phyloP scores from a whole-genome alignment of 1,284 basidiomycete genomes.

The Austroboletus niveus region DNA sequence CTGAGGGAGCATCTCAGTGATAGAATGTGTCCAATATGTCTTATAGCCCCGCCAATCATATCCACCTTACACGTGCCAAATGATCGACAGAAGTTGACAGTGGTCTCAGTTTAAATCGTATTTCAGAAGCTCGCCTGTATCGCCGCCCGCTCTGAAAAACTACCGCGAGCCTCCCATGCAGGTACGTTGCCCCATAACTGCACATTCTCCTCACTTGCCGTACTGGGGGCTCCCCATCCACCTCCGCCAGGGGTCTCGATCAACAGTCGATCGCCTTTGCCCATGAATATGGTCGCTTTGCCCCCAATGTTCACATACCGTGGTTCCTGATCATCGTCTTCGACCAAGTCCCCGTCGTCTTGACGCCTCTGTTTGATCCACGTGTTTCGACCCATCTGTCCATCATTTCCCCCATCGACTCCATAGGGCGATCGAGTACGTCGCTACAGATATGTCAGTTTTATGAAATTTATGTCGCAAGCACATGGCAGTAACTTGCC shows the following conservation, averaged over 20 bases:
- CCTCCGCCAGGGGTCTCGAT: constrained; percentile 94
- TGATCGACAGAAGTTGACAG: too few species aligned
- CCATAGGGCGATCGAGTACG: constrained; percentile 91
- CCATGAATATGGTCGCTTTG: constrained; percentile 87
- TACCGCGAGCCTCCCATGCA: constrained; percentile 72
- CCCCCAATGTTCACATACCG: constrained; percentile 88
- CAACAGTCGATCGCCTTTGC: constrained; percentile 76
- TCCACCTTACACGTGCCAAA: too few species aligned
- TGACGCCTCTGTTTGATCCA: constrained; percentile 82
- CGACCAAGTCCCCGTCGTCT: constrained; percentile 63
- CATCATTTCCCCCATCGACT: constrained; percentile 80
- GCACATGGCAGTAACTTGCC: constrained; percentile 38
- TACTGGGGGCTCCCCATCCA: constrained; percentile 69
- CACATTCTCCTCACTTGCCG: constrained; percentile 19
- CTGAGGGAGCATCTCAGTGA: not conserved
- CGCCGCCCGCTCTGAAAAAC: constrained; percentile 68
- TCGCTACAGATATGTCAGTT: constrained; percentile 46
- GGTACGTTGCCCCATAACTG: constrained; percentile 30
- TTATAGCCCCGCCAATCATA: too few species aligned
- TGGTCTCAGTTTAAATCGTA: not conserved
- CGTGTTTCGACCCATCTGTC: constrained; percentile 77
- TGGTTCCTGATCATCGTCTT: constrained; percentile 34
- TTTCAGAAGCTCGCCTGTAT: constrained; percentile 62
- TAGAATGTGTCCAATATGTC: too few species aligned
- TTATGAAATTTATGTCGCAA: not conserved